Base-by-base conservation (phyloP, 2,329 filamentous ascomycete genomes). In the Fusarium anguioides region DNA sequence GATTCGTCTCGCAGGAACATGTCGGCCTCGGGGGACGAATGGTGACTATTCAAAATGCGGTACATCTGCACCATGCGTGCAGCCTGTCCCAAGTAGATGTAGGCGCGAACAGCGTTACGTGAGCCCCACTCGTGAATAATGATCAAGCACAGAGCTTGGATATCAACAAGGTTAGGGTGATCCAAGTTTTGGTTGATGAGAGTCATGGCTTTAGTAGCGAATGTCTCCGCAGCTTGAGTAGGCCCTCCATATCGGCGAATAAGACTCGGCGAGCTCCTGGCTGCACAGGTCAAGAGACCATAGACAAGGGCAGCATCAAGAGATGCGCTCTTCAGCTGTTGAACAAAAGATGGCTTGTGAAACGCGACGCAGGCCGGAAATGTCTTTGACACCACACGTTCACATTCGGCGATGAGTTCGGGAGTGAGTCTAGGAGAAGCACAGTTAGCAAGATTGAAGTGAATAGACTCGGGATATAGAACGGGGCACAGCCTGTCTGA, bases 31-130 rank as follows among this genome's bases (percentile, higher is more conserved):
- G 86, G 84, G 17, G 81, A 79, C 39, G 80, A 76, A 66, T 85
- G 82, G 68, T 87, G 85, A 37, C 81, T 81, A 68, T 87, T 84
- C 42, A 88, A 82, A 55, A 89, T 84, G 64, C 85, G 82, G 70
- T 85, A 87, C 86, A 89, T 89, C 77, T 89, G 86, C 29, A 86
- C 82, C 86, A 89, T 88, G 60, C 86, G 84, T n/a, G 85, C 83
- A 29, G 86, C 86, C 73, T 88, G 86, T 65, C 86, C 86, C 23
- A 89, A 81, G 72, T 88, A 88, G 74, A 87, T 84, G 79, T 89
- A 89, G 63, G 86, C 86, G 18, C 86, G 85, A 27, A 89, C 85
- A 35, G 86, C 86, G 74, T 87, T 88, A 39, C 86, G 79, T 57
- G 83, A 84, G 45, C 86, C 86, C 86, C 86, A 89, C 76, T 89